A percentile compares a stretch with the other conserved stretches of the same genome.
These are phyloP conservation scores for Prosopis cineraria DNA, from an alignment of 306 rosid species.

Conservation along the genomic window DNA sequence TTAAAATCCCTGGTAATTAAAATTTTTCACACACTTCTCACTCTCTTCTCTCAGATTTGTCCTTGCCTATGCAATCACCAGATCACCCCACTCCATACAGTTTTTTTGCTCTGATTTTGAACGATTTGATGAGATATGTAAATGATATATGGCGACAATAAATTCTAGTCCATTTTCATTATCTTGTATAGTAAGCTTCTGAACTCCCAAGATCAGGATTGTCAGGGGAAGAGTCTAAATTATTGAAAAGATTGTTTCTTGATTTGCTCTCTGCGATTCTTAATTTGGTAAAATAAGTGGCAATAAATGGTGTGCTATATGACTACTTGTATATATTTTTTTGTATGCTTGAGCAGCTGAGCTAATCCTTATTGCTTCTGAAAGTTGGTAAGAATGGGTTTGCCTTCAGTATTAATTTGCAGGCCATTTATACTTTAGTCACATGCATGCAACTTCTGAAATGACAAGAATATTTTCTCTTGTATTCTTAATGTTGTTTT, in stretches of 20 bases:
- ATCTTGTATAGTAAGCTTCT: slow-evolving; percentile 8
- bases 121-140: neutral
- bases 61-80: neutral
- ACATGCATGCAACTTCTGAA: neutral
- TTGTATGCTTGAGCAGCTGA: neutral
- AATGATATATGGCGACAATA: slow-evolving; percentile 2
- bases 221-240: neutral
- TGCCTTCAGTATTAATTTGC: neutral
- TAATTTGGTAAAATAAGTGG: neutral
- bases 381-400: neutral
- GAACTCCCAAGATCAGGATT: neutral
- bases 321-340: neutral
- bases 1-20: slow-evolving; percentile 9
- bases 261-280: neutral
- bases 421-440: neutral
- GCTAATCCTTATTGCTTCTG: neutral
- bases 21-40: neutral
- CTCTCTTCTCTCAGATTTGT: neutral
- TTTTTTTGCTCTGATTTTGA: slow-evolving; percentile 7
- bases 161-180: neutral
- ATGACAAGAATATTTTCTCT: too few relatives aligned
- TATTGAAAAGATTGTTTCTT: neutral
- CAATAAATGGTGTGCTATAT: neutral
- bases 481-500: neutral
- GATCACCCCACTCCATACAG: neutral